A percentile compares a stretch with the other conserved stretches of the same genome.
These are phyloP conservation scores for Coemansia sp. DNA, from an alignment of 192 early-diverging fungal genomes.

Conservation along the genomic window DNA sequence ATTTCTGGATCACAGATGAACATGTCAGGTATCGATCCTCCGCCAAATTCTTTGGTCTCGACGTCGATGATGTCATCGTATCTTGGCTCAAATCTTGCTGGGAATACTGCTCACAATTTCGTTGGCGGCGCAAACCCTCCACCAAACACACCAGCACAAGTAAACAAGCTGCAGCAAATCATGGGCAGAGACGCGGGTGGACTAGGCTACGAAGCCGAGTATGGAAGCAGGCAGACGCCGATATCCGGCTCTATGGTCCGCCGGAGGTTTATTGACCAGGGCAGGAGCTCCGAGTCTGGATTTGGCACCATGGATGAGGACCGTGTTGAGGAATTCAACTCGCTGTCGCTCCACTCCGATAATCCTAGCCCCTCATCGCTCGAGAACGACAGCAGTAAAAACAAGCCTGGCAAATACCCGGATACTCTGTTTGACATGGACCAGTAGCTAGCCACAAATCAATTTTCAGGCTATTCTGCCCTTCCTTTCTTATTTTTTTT, in stretches of 20 bases:
- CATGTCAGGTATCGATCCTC: constrained; percentile 22
- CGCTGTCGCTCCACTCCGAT: constrained; percentile 11
- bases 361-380: constrained; percentile 21
- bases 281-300: constrained; percentile 16
- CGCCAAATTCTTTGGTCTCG: constrained; percentile 15
- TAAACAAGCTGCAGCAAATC: constrained; percentile 23
- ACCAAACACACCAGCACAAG: constrained; percentile 35
- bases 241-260: constrained; percentile 26
- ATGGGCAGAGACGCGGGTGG: constrained; percentile 13
- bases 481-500: not conserved
- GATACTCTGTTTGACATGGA: constrained; percentile 43
- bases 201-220: constrained; percentile 1
- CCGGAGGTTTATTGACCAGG: constrained; percentile 19
- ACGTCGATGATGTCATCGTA: constrained; percentile 11
- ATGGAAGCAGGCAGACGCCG: constrained; percentile 13
- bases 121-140: constrained; percentile 24
- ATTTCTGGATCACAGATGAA: constrained; percentile 9
- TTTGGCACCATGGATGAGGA: constrained; percentile 18
- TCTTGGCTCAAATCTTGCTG: constrained; percentile 6
- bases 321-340: constrained; percentile 14
- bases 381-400: constrained; percentile 9
- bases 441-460: not conserved
- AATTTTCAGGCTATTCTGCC: not conserved
- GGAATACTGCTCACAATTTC: not conserved
- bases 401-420: constrained; percentile 12